A percentile compares a stretch with the other conserved stretches of the same genome.
Evolutionary conservation across 352 stramenopile genomes (phyloP).

Genomic region (Globisporangium cederbergense): DNA sequence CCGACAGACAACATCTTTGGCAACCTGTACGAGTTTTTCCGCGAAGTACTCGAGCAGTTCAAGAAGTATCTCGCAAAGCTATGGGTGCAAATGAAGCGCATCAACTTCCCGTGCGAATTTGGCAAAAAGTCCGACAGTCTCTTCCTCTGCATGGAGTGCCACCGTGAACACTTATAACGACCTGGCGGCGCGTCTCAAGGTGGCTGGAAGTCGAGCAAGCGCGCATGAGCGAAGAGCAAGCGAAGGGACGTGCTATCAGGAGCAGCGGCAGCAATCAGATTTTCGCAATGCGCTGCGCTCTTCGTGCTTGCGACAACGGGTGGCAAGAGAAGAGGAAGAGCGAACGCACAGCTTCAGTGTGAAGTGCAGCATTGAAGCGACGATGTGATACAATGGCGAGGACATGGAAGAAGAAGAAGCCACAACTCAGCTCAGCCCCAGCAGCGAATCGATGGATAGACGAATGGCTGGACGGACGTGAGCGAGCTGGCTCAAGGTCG

Average conservation of each 20-base stretch:
- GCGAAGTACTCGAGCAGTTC: constrained; percentile 51
- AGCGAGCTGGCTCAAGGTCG: not conserved
- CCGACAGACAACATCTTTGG: constrained; percentile 52
- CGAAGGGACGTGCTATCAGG: not conserved
- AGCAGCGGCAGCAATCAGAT: too few relatives aligned
- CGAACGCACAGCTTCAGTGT: not conserved
- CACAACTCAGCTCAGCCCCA: not conserved
- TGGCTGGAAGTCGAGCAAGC: not conserved
- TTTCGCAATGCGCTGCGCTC: too few relatives aligned
- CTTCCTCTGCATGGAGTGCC: constrained; percentile 84
- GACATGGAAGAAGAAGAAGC: constrained; percentile 2
- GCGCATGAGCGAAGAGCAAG: not conserved
- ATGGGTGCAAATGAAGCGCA: constrained; percentile 52
- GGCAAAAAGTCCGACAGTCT: constrained; percentile 73
- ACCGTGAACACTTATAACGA: constrained; percentile 69
- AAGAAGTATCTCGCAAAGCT: constrained; percentile 62
- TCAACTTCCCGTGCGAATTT: constrained; percentile 75
- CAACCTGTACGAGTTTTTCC: constrained; percentile 64
- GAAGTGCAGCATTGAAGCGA: constrained; percentile 6
- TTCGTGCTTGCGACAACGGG: too few relatives aligned
- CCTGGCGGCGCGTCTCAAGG: not conserved
- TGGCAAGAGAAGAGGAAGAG: not conserved
- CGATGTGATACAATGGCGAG: not conserved
- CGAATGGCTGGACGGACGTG: too few relatives aligned
- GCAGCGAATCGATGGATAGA: not conserved